phyloP scores from a whole-genome alignment of 768 basidiomycete species.

The Coprinellus micaceus region DNA sequence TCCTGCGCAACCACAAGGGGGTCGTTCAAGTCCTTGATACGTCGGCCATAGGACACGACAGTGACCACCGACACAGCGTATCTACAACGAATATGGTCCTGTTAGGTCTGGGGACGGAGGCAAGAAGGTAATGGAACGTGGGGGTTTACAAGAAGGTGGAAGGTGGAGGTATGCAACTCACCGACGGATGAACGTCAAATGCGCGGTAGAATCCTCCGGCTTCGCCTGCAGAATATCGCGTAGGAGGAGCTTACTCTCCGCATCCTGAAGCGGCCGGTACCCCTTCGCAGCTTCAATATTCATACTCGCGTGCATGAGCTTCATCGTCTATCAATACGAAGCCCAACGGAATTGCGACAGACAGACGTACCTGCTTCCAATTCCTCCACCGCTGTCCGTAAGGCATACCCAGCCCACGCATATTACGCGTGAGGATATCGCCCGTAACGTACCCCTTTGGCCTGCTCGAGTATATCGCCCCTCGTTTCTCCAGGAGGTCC shows the following conservation, averaged over 20 bases:
- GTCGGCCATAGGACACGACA: conserved; percentile 22
- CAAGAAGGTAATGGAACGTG: too few species aligned
- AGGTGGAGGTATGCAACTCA: conserved; percentile 3
- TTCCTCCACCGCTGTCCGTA: conserved; percentile 29
- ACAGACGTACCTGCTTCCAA: conserved; percentile 28
- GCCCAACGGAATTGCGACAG: neutral
- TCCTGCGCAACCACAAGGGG: conserved; percentile 20
- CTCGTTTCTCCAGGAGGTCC: conserved; percentile 30
- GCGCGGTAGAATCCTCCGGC: conserved; percentile 11
- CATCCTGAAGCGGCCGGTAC: conserved; percentile 21
- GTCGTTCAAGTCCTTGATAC: conserved; percentile 21
- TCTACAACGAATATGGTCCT: conserved; percentile 13
- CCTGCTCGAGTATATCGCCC: conserved; percentile 31
- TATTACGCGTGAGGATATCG: conserved; percentile 29
- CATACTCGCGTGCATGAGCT: conserved; percentile 26
- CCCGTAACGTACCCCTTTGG: conserved; percentile 30
- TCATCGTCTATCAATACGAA: neutral
- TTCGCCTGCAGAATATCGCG: conserved; percentile 17
- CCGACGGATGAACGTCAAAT: conserved; percentile 18
- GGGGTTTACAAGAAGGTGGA: too few species aligned
- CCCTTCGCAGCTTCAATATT: conserved; percentile 21
- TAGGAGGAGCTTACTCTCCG: conserved; percentile 21
- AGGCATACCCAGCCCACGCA: conserved; percentile 31
- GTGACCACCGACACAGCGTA: conserved; percentile 23
- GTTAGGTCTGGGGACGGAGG: neutral